phyloP scores from a whole-genome alignment of 805 yeast genomes.

The Ogataea dorogensis region DNA sequence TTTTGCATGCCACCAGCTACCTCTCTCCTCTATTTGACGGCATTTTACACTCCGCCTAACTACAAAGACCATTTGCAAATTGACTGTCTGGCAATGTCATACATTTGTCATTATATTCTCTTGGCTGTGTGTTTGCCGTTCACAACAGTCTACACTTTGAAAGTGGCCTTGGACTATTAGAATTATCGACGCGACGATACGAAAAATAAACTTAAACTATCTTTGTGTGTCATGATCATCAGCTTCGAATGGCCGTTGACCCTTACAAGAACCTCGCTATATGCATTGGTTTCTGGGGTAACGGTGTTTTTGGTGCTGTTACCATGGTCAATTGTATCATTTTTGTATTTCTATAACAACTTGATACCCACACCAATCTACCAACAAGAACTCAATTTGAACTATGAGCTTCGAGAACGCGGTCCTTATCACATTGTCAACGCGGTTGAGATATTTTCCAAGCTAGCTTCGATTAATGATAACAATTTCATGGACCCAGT shows the following conservation, averaged over 20 bases:
- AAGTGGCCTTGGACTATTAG: conserved; percentile 44
- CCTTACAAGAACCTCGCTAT: conserved; percentile 23
- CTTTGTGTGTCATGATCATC: conserved; percentile 23
- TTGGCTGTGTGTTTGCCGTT: conserved; percentile 72
- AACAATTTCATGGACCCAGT: conserved; percentile 14
- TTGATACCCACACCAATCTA: conserved; percentile 29
- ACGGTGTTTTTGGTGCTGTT: conserved; percentile 28
- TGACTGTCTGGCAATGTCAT: conserved; percentile 78
- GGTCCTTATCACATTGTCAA: conserved; percentile 26
- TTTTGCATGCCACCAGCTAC: conserved; percentile 89
- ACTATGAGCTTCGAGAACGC: conserved; percentile 23
- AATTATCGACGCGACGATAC: conserved; percentile 3
- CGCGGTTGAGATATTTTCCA: conserved; percentile 17
- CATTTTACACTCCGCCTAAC: conserved; percentile 73
- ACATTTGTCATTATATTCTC: conserved; percentile 71
- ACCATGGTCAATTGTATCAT: conserved; percentile 35
- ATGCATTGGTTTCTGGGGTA: conserved; percentile 12
- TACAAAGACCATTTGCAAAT: conserved; percentile 58
- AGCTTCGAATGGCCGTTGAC: conserved; percentile 26
- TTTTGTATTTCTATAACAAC: conserved; percentile 30
- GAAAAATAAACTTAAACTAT: background rate
- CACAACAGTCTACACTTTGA: conserved; percentile 65
- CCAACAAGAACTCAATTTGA: conserved; percentile 15
- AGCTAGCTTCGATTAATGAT: conserved; percentile 10
- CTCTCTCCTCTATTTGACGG: conserved; percentile 82